Evolutionary conservation across 2,329 filamentous ascomycete genomes (phyloP).

Genomic region (Orbilia javanica): DNA sequence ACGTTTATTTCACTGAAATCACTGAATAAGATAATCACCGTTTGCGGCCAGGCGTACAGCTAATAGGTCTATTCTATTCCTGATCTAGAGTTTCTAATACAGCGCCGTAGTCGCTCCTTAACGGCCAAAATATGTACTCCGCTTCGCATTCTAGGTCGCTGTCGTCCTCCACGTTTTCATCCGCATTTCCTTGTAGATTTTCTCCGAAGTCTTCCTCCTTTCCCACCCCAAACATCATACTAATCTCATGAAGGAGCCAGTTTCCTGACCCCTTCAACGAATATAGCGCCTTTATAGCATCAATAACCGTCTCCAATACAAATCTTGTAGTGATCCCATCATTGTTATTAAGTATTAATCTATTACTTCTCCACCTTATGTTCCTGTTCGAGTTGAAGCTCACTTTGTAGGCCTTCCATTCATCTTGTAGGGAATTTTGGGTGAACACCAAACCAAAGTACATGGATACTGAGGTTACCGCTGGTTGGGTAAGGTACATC

Average conservation of each 20-base stretch:
- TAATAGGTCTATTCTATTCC: too few relatives aligned
- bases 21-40: too few relatives aligned
- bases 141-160: too few relatives aligned
- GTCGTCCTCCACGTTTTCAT: too few relatives aligned
- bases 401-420: neutral
- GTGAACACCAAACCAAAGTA: too few relatives aligned
- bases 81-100: too few relatives aligned
- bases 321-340: neutral
- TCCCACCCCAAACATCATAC: neutral
- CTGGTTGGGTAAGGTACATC: constrained; percentile 18
- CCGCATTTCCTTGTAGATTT: too few relatives aligned
- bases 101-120: too few relatives aligned
- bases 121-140: too few relatives aligned
- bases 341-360: neutral
- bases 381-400: neutral
- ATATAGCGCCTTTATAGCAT: neutral
- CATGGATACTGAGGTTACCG: neutral
- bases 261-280: neutral
- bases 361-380: neutral
- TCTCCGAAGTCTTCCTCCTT: too few relatives aligned
- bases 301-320: neutral
- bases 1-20: too few relatives aligned
- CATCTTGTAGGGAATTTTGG: neutral
- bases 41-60: too few relatives aligned
- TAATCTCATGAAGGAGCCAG: neutral